phyloP scores from a whole-genome alignment of 148 eudicot genomes.

The Vaccinium macrocarpon region DNA sequence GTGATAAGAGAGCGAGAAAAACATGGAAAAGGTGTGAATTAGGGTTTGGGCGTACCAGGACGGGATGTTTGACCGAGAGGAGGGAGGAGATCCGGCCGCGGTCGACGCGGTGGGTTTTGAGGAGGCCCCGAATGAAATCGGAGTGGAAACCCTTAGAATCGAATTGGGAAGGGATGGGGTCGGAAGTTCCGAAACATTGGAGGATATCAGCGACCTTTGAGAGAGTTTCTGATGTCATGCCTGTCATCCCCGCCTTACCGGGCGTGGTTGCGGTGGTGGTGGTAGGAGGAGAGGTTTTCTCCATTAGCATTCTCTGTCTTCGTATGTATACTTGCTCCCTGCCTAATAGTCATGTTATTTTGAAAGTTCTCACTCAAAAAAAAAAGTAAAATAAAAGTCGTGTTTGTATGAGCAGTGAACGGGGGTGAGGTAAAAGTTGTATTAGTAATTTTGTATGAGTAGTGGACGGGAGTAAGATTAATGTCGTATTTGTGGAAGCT shows the following conservation, averaged over 20 bases:
- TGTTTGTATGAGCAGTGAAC: too few species aligned
- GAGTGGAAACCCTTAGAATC: slow-evolving; percentile 24
- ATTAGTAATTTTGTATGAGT: too few species aligned
- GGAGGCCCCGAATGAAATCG: slow-evolving; percentile 27
- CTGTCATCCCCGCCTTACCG: not conserved
- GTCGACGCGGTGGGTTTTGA: slow-evolving; percentile 32
- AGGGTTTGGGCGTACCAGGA: slow-evolving; percentile 28
- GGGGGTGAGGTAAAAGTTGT: too few species aligned
- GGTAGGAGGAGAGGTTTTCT: not conserved
- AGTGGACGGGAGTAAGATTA: too few species aligned
- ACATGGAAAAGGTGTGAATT: not conserved
- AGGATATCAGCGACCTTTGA: not conserved
- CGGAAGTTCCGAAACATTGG: slow-evolving; percentile 13
- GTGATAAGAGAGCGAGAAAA: not conserved
- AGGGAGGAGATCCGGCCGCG: slow-evolving; percentile 46
- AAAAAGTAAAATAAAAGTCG: too few species aligned
- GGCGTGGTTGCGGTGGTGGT: not conserved
- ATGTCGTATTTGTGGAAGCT: too few species aligned
- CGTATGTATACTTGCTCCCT: not conserved
- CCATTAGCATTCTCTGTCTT: not conserved
- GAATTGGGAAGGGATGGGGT: slow-evolving; percentile 7
- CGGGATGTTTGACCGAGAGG: slow-evolving; percentile 39
- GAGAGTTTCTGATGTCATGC: not conserved
- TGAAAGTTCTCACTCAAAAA: too few species aligned
- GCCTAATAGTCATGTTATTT: too few species aligned